These are phyloP conservation scores for Oxyria digyna DNA, from an alignment of 148 eudicot genomes.

Conservation along the genomic window DNA sequence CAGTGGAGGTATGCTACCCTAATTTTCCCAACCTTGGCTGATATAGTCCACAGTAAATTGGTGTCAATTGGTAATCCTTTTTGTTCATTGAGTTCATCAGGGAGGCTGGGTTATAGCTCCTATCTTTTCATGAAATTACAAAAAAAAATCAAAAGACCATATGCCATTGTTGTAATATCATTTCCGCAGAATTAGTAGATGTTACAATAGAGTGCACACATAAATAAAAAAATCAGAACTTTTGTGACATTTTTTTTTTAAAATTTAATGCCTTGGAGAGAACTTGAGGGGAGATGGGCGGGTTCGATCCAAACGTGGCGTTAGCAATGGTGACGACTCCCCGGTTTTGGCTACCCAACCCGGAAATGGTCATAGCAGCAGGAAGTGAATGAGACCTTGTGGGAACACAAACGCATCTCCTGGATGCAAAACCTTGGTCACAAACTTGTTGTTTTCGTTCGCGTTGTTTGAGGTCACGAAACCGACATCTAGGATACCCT, in stretches of 20 bases:
- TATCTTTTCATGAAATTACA: not conserved
- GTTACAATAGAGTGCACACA: no score
- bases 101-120: not conserved
- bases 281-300: constrained; percentile 5
- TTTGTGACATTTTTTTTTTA: no score
- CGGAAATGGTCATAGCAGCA: constrained; percentile 12
- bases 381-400: constrained; percentile 20
- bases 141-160: no score
- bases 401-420: constrained; percentile 23
- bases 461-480: constrained; percentile 16
- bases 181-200: no score
- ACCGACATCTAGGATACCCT: constrained; percentile 7
- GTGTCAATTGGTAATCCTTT: not conserved
- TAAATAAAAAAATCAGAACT: no score
- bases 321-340: constrained; percentile 9
- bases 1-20: not conserved
- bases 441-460: constrained; percentile 10
- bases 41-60: not conserved
- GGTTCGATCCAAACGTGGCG: constrained; percentile 6
- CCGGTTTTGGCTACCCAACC: constrained; percentile 17
- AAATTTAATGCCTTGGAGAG: constrained; percentile 12
- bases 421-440: constrained; percentile 11
- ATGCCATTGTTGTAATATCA: no score
- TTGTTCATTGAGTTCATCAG: not conserved
- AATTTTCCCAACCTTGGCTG: not conserved